Evolutionary conservation across 2,329 filamentous ascomycete species (phyloP).

Genomic region (Arthrobotrys sinensis): DNA sequence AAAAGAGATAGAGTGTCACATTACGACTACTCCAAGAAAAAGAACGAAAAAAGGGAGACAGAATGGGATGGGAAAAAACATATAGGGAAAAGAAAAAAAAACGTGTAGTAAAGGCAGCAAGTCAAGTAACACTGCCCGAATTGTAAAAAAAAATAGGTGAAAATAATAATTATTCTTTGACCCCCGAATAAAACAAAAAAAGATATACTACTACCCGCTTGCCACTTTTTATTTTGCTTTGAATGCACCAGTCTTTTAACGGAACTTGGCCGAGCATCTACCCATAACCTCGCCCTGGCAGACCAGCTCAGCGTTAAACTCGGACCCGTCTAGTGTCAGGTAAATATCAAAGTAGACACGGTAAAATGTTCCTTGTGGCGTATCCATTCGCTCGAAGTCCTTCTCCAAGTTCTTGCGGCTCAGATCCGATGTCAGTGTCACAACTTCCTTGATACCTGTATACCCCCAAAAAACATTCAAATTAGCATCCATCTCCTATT

Average conservation of each 20-base stretch:
- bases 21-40: not conserved
- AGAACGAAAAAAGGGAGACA: constrained; percentile 9
- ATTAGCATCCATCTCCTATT: constrained; percentile 11
- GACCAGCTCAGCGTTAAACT: constrained; percentile 98
- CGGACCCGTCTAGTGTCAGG: constrained; percentile 94
- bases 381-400: constrained; percentile 99
- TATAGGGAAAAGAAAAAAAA: too few species aligned
- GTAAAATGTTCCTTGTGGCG: constrained; percentile 96
- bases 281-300: constrained; percentile 99
- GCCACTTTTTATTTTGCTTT: constrained; percentile 8
- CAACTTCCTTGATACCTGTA: constrained; percentile 97
- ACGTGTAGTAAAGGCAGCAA: not conserved
- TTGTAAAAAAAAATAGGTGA: not conserved
- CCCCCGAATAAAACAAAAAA: constrained; percentile 11
- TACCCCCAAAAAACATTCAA: constrained; percentile 21
- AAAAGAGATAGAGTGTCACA: not conserved
- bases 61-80: too few species aligned
- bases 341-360: constrained; percentile 85
- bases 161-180: not conserved
- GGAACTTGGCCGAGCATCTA: constrained; percentile 89
- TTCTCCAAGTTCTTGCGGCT: constrained; percentile 99
- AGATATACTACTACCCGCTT: not conserved
- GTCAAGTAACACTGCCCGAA: too few species aligned
- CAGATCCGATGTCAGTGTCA: constrained; percentile 95
- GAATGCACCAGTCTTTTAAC: constrained; percentile 19